A percentile compares a stretch with the other conserved stretches of the same genome.
Evolutionary conservation across 106 monocot species (phyloP).

Genomic region (Dendrobium catenatum): DNA sequence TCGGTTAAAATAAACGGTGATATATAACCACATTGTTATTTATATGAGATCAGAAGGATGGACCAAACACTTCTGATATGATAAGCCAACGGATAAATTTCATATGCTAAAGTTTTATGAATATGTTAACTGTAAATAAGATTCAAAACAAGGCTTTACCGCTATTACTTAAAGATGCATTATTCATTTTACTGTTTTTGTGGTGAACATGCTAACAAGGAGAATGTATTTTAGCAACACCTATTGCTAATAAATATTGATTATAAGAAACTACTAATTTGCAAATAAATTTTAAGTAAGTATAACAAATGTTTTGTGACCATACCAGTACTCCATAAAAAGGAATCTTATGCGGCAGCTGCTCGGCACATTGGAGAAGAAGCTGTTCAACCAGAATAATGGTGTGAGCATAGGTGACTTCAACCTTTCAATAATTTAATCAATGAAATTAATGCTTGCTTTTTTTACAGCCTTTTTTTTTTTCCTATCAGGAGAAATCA

Average conservation of each 20-base stretch:
- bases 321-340: slow-evolving; percentile 91
- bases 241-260: neutral
- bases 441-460: neutral
- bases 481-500: neutral
- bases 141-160: neutral
- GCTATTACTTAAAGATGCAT: neutral
- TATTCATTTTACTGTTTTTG: neutral
- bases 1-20: neutral
- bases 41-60: neutral
- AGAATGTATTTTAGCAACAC: neutral
- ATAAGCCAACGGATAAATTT: neutral
- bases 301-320: neutral
- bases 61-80: neutral
- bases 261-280: neutral
- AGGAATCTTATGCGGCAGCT: slow-evolving; percentile 89
- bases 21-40: neutral
- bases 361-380: slow-evolving; percentile 82
- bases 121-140: neutral
- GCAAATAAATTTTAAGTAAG: neutral
- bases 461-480: neutral
- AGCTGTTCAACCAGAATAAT: slow-evolving; percentile 32
- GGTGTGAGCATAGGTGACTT: neutral
- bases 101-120: neutral
- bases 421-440: neutral
- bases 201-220: neutral